Base-by-base conservation (phyloP, 805 yeast genomes). In the Ogataea chonburiensis region DNA sequence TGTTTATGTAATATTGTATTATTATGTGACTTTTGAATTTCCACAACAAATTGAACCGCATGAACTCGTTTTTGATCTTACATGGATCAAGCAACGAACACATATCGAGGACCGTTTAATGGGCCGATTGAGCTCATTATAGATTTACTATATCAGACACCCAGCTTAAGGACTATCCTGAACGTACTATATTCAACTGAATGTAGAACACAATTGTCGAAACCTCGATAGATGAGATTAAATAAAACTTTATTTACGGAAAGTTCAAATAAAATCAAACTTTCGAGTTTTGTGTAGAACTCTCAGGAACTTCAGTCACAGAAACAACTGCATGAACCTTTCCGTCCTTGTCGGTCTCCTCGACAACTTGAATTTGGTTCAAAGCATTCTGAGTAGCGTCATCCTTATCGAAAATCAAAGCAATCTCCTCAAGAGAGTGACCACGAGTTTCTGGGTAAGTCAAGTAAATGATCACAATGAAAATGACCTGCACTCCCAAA, bases 381-480 rank as follows among this genome's bases (percentile, higher is more conserved):
- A 30, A 17, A 8, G 28, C 24, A 17, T 22, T 28, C 16, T 35
- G 32, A 3, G 38, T 35, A 14, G 21, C 17, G 10, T 35, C 38
- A 17, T 35, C 38, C 33, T 35, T 35, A 13, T 35, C 38, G 14
- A 35, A 35, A 17, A 35, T 28, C 6, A 35, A 29, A 20, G 38
- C 87, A 56, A 81, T 73, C 53, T 80, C 86, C 60, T 81, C 88
- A 58, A 82, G 70, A 16, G 81, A 68, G 55, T 86, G 71, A 30
- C 86, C 86, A 16, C 81, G 76, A 23, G 87, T 81, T 63, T 82
- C 89, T 22, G 88, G 88, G 58, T 78, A 82, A 57, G 69, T 72
- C 60, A 79, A 70, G 68, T 64, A 78, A 11, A 34, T 38, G 14
- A 25, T 24, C 3, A 22, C 18, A 12, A 38, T 18, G 21, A 57